Percentiles rank a stretch among this genome's conserved stretches.
phyloP scores from a whole-genome alignment of 2,329 filamentous ascomycete species.

The Cladosporium sp. region DNA sequence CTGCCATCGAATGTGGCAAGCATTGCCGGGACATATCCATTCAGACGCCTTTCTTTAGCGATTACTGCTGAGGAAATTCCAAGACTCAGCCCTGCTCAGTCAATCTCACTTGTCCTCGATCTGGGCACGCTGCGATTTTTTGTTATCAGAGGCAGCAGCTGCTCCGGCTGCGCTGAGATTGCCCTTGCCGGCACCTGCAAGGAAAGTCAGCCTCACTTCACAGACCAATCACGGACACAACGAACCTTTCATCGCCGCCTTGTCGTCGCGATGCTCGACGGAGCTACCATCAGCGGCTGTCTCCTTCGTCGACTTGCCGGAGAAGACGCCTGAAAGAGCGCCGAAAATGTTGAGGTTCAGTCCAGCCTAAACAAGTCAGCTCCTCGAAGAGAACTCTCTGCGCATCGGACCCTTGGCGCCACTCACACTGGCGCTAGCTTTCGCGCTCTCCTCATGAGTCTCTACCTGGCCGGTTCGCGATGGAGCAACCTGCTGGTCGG shows the following conservation, averaged over 20 bases:
- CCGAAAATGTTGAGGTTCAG: constrained; percentile 34
- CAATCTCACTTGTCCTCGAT: constrained; percentile 10
- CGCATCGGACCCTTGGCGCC: not conserved
- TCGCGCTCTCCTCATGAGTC: constrained; percentile 27
- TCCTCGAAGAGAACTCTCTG: not conserved
- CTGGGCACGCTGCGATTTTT: constrained; percentile 8
- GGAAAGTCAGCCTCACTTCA: constrained; percentile 1
- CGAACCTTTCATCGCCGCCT: constrained; percentile 24
- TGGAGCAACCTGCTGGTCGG: constrained; percentile 5
- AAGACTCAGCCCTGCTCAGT: no score
- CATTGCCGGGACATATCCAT: not conserved
- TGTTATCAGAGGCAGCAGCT: constrained; percentile 23
- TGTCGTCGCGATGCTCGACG: constrained; percentile 26
- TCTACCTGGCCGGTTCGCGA: constrained; percentile 17
- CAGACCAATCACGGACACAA: not conserved
- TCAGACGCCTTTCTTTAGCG: not conserved
- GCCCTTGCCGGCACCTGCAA: constrained; percentile 24
- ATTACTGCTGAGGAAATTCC: no score
- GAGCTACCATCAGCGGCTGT: constrained; percentile 26
- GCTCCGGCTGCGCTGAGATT: constrained; percentile 21
- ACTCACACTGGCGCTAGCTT: constrained; percentile 29
- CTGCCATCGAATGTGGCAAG: not conserved
- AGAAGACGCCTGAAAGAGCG: constrained; percentile 30
- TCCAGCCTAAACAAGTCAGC: constrained; percentile 26
- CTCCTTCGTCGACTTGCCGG: constrained; percentile 28